Percentiles rank a stretch among this genome's conserved stretches.
These are phyloP conservation scores for Sclerotinia glacialis DNA, from an alignment of 2,329 filamentous ascomycete genomes.

Conservation along the genomic window DNA sequence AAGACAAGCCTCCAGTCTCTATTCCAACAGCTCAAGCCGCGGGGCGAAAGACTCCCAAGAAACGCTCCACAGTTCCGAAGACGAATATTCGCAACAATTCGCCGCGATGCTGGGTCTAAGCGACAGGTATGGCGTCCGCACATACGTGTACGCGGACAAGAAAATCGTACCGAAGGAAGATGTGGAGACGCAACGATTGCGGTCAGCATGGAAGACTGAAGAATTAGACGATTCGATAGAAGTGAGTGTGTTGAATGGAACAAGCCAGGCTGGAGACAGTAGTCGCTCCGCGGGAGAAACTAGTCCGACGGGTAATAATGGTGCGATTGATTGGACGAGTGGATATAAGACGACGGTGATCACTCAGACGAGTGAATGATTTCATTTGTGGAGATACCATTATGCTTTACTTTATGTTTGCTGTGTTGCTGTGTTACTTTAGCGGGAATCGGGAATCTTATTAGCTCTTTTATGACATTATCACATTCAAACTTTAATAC, in stretches of 20 bases:
- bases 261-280: not conserved
- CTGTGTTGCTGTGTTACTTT: constrained; percentile 3
- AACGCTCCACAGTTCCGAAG: not conserved
- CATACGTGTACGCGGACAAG: constrained; percentile 18
- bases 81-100: constrained; percentile 13
- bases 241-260: constrained; percentile 6
- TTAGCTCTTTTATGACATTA: not conserved
- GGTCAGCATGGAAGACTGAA: not conserved
- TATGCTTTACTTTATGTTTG: not conserved
- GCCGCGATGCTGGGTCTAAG: constrained; percentile 15
- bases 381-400: not conserved
- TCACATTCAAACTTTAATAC: not conserved
- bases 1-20: constrained; percentile 18
- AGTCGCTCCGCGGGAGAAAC: not conserved
- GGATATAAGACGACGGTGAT: constrained; percentile 14
- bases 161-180: constrained; percentile 12
- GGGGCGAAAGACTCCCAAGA: not conserved
- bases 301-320: not conserved
- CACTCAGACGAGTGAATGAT: constrained; percentile 19
- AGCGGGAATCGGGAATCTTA: not conserved
- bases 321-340: constrained; percentile 9
- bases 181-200: not conserved
- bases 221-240: constrained; percentile 15
- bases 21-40: not conserved
- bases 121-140: constrained; percentile 8